Percentiles rank a stretch among this genome's conserved stretches.
Conservation (phyloP, 1,284 basidiomycete species). For the Anthracocystis panici-leucophaei region DNA sequence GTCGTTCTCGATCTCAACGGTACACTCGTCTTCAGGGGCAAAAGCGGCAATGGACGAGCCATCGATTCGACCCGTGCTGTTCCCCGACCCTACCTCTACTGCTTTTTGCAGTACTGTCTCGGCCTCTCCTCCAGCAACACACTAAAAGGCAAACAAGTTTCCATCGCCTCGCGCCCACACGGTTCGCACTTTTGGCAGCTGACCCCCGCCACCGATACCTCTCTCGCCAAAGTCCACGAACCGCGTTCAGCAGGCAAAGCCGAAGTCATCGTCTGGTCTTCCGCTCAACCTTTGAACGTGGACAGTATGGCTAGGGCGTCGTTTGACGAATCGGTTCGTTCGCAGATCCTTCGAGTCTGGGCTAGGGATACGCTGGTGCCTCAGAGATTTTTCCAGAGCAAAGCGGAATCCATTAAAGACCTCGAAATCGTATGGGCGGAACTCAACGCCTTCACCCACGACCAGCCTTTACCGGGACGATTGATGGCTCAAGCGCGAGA, state of each 20-base stretch:
- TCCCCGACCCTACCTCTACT: conserved; percentile 76
- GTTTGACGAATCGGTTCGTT: conserved; percentile 65
- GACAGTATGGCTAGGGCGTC: conserved; percentile 71
- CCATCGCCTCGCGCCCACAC: conserved; percentile 20
- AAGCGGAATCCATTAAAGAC: conserved; percentile 75
- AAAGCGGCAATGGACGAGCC: conserved; percentile 50
- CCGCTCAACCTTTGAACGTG: conserved; percentile 83
- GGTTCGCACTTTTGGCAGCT: conserved; percentile 57
- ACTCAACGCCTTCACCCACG: conserved; percentile 66
- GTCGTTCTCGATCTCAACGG: conserved; percentile 86
- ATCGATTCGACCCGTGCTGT: conserved; percentile 36
- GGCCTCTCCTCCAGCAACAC: conserved; percentile 28
- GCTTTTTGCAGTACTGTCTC: conserved; percentile 75
- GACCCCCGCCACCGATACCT: background rate
- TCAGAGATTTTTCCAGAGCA: conserved; percentile 23
- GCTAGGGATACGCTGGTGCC: conserved; percentile 79
- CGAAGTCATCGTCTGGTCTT: conserved; percentile 88
- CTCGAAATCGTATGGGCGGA: conserved; percentile 79
- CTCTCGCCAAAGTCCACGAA: conserved; percentile 1
- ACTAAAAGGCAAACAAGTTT: background rate
- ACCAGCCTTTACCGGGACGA: background rate
- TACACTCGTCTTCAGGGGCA: conserved; percentile 78
- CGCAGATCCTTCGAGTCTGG: conserved; percentile 78
- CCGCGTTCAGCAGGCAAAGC: conserved; percentile 73
- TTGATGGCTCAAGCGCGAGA: conserved; percentile 44